phyloP scores from a whole-genome alignment of 441 rosid species.

The Adansonia rubrostipa region DNA sequence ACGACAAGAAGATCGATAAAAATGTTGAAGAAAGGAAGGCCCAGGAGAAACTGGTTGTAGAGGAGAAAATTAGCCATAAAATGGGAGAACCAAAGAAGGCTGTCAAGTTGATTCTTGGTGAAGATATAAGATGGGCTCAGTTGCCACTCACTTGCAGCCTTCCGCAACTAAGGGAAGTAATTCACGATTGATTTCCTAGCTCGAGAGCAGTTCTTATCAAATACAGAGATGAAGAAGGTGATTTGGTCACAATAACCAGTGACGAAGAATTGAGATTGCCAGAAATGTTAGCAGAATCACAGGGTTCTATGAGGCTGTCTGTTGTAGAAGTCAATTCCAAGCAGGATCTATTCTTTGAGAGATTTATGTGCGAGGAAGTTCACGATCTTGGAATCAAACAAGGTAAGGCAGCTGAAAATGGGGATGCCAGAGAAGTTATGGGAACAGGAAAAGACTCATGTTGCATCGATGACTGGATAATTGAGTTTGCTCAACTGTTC shows the following conservation, averaged over 20 bases:
- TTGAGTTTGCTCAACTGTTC: constrained; percentile 61
- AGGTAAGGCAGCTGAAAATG: constrained; percentile 34
- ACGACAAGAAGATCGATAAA: constrained; percentile 35
- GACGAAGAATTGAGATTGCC: constrained; percentile 69
- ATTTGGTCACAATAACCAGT: constrained; percentile 66
- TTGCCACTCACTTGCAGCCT: constrained; percentile 61
- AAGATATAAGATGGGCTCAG: constrained; percentile 65
- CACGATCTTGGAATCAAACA: constrained; percentile 19
- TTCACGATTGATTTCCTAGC: constrained; percentile 58
- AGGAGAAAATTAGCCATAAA: constrained; percentile 45
- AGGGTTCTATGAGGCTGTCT: constrained; percentile 47
- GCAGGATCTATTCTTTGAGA: constrained; percentile 58
- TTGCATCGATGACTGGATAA: constrained; percentile 67
- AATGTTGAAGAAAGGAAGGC: constrained; percentile 45
- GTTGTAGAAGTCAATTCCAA: constrained; percentile 61
- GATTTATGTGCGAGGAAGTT: constrained; percentile 41
- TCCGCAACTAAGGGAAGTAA: constrained; percentile 59
- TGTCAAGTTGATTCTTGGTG: constrained; percentile 60
- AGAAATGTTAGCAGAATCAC: constrained; percentile 51
- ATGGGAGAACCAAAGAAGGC: constrained; percentile 44
- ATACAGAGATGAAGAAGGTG: constrained; percentile 75
- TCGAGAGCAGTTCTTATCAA: constrained; percentile 64
- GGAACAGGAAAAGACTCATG: constrained; percentile 32
- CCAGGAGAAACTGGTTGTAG: constrained; percentile 52
- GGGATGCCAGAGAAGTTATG: constrained; percentile 31